A percentile compares a stretch with the other conserved stretches of the same genome.
Evolutionary conservation across 345 rosid genomes (phyloP).

Genomic region (Microcos paniculata): DNA sequence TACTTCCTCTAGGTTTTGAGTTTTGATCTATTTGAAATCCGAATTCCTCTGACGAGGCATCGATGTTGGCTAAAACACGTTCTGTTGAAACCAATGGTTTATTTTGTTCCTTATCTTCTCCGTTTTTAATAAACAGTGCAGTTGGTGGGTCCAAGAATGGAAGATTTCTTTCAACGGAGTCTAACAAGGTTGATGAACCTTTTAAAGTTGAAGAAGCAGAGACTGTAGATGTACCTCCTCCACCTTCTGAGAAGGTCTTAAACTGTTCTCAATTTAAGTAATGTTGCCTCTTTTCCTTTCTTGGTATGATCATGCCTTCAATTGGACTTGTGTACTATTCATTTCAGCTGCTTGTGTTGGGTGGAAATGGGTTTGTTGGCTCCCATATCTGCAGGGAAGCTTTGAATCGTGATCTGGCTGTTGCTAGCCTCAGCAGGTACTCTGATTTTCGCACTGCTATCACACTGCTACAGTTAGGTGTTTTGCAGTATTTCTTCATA

Average conservation of each 20-base stretch:
- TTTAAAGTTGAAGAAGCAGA: slow-evolving; percentile 88
- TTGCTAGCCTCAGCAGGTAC: slow-evolving; percentile 98
- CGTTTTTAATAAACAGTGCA: slow-evolving; percentile 31
- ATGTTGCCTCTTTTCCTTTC: neutral
- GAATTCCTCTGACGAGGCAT: neutral
- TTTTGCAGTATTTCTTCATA: neutral
- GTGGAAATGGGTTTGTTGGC: slow-evolving; percentile 99
- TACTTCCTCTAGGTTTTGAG: neutral
- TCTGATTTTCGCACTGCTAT: neutral
- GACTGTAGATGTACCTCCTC: slow-evolving; percentile 76
- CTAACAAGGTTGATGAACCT: slow-evolving; percentile 75
- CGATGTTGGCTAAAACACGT: neutral
- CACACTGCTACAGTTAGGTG: neutral
- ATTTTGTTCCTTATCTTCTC: neutral
- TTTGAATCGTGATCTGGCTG: slow-evolving; percentile 62
- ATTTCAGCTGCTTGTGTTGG: slow-evolving; percentile 85
- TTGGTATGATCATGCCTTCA: neutral
- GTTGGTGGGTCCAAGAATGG: slow-evolving; percentile 34
- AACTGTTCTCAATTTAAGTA: neutral
- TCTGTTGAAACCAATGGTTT: neutral
- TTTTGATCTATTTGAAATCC: neutral
- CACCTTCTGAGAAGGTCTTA: slow-evolving; percentile 69
- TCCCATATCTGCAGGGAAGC: slow-evolving; percentile 91
- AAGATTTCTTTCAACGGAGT: slow-evolving; percentile 66
- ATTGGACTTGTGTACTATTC: slow-evolving; percentile 1